phyloP scores from a whole-genome alignment of 2,329 filamentous ascomycete species.

The Trichoderma oligosporum region DNA sequence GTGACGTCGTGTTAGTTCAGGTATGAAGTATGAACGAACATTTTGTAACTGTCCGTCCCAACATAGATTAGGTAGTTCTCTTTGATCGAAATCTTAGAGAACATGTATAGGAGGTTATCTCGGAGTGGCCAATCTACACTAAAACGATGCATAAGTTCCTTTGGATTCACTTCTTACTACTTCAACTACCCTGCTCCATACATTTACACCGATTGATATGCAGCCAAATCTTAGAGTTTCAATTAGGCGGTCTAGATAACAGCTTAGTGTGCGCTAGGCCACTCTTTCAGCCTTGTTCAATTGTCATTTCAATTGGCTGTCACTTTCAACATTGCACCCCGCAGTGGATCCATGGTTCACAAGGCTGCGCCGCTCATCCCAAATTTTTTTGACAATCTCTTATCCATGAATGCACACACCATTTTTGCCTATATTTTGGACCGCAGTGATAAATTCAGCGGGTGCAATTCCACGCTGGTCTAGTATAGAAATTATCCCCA shows the following conservation, averaged over 20 bases:
- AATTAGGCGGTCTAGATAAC: slow-evolving; percentile 9
- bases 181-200: not conserved
- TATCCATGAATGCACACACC: not conserved
- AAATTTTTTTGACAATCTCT: slow-evolving; percentile 15
- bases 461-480: not conserved
- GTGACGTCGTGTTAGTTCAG: not conserved
- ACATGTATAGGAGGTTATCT: not conserved
- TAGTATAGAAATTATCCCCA: not conserved
- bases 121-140: not conserved
- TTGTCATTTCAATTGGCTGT: not conserved
- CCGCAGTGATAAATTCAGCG: not conserved
- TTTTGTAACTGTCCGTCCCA: too few species aligned
- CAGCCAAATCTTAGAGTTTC: not conserved
- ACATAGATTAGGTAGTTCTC: slow-evolving; percentile 3
- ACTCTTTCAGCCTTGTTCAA: slow-evolving; percentile 6
- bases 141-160: not conserved
- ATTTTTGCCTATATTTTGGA: not conserved
- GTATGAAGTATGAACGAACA: too few species aligned
- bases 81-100: not conserved
- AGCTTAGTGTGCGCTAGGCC: slow-evolving; percentile 9
- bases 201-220: not conserved
- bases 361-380: slow-evolving; percentile 18
- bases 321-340: not conserved
- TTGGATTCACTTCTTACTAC: not conserved
- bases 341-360: slow-evolving; percentile 14